Percentiles rank a stretch among this genome's conserved stretches.
These are phyloP conservation scores for Fusarium sp. DNA, from an alignment of 2,329 filamentous ascomycete species.

Conservation along the genomic window DNA sequence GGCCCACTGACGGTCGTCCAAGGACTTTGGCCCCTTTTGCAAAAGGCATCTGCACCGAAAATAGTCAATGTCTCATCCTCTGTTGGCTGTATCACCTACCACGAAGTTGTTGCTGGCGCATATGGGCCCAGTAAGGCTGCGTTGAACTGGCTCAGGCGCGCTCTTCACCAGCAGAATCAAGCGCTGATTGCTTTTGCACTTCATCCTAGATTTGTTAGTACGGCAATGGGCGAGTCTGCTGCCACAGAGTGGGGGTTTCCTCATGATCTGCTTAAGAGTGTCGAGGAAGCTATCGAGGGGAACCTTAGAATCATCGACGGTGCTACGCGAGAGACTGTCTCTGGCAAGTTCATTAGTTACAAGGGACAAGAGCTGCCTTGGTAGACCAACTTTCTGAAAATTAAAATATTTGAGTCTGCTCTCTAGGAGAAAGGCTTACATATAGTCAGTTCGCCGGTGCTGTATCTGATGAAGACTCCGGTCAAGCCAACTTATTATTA, in stretches of 20 bases:
- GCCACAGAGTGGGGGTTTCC: constrained; percentile 47
- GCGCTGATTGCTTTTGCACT: constrained; percentile 44
- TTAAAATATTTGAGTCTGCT: background rate
- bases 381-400: background rate
- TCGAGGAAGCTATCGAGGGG: constrained; percentile 46
- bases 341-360: constrained; percentile 48
- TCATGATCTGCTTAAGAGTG: constrained; percentile 37
- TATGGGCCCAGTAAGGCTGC: constrained; percentile 51
- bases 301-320: constrained; percentile 50
- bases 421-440: background rate
- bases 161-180: constrained; percentile 43
- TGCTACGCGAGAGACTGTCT: constrained; percentile 45
- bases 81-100: constrained; percentile 48
- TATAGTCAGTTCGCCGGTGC: background rate
- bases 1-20: constrained; percentile 47
- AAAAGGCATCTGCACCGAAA: constrained; percentile 42
- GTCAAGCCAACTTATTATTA: too few relatives aligned
- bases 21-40: constrained; percentile 48
- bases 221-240: constrained; percentile 43
- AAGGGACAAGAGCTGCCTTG: constrained; percentile 44
- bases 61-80: constrained; percentile 50
- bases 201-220: constrained; percentile 53
- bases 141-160: constrained; percentile 47
- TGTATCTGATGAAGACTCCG: too few relatives aligned
- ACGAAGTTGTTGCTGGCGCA: constrained; percentile 42